Conservation (phyloP, 2,329 filamentous ascomycete species). For the Diplocarpon rosae region DNA sequence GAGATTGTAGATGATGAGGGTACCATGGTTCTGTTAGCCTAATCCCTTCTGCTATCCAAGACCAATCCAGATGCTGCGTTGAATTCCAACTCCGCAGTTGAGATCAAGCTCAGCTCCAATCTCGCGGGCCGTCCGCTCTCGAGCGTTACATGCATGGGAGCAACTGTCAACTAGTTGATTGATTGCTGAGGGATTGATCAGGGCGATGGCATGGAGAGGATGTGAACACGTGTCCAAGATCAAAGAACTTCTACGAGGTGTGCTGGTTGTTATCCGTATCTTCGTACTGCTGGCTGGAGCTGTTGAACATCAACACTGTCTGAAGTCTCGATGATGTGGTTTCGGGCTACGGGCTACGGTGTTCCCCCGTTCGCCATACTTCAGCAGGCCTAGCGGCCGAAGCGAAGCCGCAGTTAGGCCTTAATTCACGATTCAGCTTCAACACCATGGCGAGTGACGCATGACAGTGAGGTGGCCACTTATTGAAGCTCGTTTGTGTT, state of each 20-base stretch:
- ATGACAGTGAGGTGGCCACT: no score
- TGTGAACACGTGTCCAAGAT: no score
- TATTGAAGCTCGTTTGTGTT: no score
- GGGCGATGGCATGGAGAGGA: not conserved
- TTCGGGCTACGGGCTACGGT: conserved; percentile 4
- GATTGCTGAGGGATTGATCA: not conserved
- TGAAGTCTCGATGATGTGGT: not conserved
- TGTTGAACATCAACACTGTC: not conserved
- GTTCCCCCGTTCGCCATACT: conserved; percentile 6
- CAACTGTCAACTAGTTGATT: conserved; percentile 4
- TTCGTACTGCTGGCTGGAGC: no score
- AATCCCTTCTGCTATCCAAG: not conserved
- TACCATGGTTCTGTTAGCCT: conserved; percentile 9
- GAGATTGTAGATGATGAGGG: not conserved
- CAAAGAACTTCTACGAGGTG: no score
- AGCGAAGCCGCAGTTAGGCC: not conserved
- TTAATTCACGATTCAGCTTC: conserved; percentile 1
- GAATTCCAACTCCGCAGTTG: not conserved
- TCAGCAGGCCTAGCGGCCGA: conserved; percentile 1
- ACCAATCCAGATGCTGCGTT: not conserved
- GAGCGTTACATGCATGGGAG: conserved; percentile 17
- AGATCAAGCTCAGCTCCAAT: not conserved
- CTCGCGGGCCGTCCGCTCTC: conserved; percentile 11
- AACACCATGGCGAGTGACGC: not conserved
- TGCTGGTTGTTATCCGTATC: no score